Conservation (phyloP, 1,284 basidiomycete species). For the Moesziomyces globuligerus region DNA sequence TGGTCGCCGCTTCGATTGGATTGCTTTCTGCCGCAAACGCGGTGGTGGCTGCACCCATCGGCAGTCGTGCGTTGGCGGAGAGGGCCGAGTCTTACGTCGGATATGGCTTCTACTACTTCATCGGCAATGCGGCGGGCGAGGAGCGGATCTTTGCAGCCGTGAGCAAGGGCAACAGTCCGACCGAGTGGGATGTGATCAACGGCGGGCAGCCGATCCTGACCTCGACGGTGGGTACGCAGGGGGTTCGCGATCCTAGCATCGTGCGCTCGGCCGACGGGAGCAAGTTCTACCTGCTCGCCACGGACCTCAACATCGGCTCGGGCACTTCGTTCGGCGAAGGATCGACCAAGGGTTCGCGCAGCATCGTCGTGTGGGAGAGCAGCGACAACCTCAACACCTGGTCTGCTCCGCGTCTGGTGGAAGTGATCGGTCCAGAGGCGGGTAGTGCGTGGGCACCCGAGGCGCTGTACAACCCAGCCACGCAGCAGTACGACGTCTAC, state of each 20-base stretch:
- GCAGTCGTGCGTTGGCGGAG: not conserved
- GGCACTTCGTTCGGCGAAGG: constrained; percentile 12
- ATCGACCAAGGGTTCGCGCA: constrained; percentile 1
- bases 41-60: not conserved
- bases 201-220: constrained; percentile 15
- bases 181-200: constrained; percentile 19
- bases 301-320: constrained; percentile 21
- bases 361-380: constrained; percentile 21
- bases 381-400: constrained; percentile 9
- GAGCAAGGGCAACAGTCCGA: constrained; percentile 10
- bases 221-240: constrained; percentile 16
- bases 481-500: constrained; percentile 15
- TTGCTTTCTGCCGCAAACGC: not conserved
- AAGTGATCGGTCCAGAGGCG: constrained; percentile 5
- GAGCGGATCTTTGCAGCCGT: constrained; percentile 25
- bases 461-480: constrained; percentile 14
- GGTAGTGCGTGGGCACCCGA: constrained; percentile 28
- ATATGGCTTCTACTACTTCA: constrained; percentile 30
- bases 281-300: constrained; percentile 20
- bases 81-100: constrained; percentile 9
- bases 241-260: constrained; percentile 17
- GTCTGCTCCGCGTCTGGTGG: constrained; percentile 2
- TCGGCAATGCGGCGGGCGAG: constrained; percentile 15
- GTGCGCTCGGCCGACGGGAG: constrained; percentile 10
- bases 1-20: constrained; percentile 4